phyloP scores from a whole-genome alignment of 176 grass and related monocot genomes.

The Aegilops umbellulata region DNA sequence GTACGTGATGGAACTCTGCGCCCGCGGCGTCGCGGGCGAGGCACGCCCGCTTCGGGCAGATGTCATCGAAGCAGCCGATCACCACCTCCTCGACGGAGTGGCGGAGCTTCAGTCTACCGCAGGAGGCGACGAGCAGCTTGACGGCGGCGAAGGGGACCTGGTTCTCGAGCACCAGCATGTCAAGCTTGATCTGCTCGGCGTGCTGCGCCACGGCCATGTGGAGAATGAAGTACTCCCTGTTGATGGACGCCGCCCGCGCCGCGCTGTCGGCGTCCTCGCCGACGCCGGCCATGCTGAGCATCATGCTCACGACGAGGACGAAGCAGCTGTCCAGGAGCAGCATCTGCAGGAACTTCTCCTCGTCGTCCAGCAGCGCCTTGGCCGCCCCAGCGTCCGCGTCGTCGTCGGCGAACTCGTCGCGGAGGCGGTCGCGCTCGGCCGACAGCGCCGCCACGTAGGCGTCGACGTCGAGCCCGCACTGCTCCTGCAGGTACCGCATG shows the following conservation, averaged over 20 bases:
- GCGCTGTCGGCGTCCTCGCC: slow-evolving; percentile 13
- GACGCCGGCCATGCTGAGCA: slow-evolving; percentile 18
- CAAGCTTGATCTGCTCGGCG: slow-evolving; percentile 45
- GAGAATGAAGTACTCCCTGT: slow-evolving; percentile 38
- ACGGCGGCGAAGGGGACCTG: slow-evolving; percentile 47
- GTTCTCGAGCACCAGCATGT: slow-evolving; percentile 58
- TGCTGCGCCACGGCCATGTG: slow-evolving; percentile 40
- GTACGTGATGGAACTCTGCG: slow-evolving; percentile 35
- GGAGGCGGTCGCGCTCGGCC: slow-evolving; percentile 24
- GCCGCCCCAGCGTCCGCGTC: not conserved
- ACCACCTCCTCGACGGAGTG: slow-evolving; percentile 32
- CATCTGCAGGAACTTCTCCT: slow-evolving; percentile 46
- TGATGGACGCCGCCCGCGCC: slow-evolving; percentile 28
- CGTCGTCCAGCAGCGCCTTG: not conserved
- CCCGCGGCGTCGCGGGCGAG: not conserved
- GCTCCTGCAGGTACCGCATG: slow-evolving; percentile 41
- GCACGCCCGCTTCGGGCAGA: slow-evolving; percentile 16
- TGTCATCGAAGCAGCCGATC: slow-evolving; percentile 45
- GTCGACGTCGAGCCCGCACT: slow-evolving; percentile 17
- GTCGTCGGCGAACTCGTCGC: slow-evolving; percentile 32
- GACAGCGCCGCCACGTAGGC: not conserved
- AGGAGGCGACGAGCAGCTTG: slow-evolving; percentile 38
- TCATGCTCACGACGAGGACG: slow-evolving; percentile 33
- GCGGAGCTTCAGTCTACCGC: slow-evolving; percentile 13
- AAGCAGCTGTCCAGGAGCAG: slow-evolving; percentile 59